Percentiles rank a stretch among this genome's conserved stretches.
Conservation (phyloP, 352 stramenopile genomes). For the Pythium dissotocum region DNA sequence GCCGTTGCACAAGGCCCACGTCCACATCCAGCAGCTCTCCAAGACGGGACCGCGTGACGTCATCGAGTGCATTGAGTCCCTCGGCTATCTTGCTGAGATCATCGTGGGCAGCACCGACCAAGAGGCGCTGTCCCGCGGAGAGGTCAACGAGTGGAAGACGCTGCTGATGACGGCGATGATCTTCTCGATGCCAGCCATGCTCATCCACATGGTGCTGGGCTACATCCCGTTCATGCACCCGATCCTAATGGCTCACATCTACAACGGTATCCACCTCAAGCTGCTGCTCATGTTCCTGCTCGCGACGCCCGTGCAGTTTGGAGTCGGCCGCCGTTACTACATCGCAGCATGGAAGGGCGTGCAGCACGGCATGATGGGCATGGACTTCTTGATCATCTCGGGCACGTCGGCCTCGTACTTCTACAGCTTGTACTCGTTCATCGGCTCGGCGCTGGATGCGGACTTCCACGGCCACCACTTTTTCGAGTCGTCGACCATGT, state of each 20-base stretch:
- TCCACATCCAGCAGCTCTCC: slow-evolving; percentile 81
- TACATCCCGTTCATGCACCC: slow-evolving; percentile 70
- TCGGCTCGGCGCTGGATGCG: slow-evolving; percentile 56
- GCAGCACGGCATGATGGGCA: slow-evolving; percentile 86
- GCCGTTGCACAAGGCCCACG: slow-evolving; percentile 64
- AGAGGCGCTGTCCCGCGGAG: slow-evolving; percentile 61
- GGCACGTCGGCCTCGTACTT: slow-evolving; percentile 86
- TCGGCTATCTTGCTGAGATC: slow-evolving; percentile 68
- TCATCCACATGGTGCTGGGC: slow-evolving; percentile 88
- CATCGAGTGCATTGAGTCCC: slow-evolving; percentile 61
- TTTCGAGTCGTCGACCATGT: slow-evolving; percentile 86
- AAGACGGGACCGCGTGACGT: slow-evolving; percentile 71
- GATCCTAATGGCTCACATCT: slow-evolving; percentile 71
- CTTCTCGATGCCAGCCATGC: slow-evolving; percentile 81
- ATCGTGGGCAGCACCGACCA: slow-evolving; percentile 55
- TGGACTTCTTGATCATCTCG: slow-evolving; percentile 87
- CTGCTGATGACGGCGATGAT: slow-evolving; percentile 74
- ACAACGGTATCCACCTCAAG: slow-evolving; percentile 80
- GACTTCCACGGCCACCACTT: slow-evolving; percentile 84
- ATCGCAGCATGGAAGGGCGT: slow-evolving; percentile 79
- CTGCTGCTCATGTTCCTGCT: slow-evolving; percentile 85
- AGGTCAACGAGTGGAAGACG: slow-evolving; percentile 76
- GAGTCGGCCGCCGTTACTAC: slow-evolving; percentile 79
- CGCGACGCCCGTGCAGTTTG: slow-evolving; percentile 84
- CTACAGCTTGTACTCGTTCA: slow-evolving; percentile 82